Evolutionary conservation across 495 filamentous ascomycete species (phyloP).

Genomic region (Daldinia grandis): DNA sequence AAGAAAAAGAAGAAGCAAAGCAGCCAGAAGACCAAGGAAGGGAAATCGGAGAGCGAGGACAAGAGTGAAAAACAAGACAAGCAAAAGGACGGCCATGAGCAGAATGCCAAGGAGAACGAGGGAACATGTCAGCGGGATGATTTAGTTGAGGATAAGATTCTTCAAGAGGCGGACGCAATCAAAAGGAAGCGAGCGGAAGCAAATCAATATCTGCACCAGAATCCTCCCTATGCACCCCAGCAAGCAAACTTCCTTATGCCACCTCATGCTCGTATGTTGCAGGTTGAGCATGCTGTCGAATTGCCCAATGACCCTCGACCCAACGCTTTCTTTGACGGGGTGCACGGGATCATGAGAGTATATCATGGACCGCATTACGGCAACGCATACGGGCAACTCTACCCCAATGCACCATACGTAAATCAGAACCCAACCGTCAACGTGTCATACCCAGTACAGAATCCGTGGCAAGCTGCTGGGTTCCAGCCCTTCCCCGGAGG

Average conservation of each 20-base stretch:
- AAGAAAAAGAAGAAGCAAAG: constrained; percentile 23
- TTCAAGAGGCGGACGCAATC: background rate
- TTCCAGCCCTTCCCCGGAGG: constrained; percentile 21
- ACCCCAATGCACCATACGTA: constrained; percentile 31
- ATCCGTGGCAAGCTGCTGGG: constrained; percentile 39
- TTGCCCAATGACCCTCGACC: constrained; percentile 54
- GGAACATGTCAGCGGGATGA: background rate
- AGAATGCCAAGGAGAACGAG: constrained; percentile 7
- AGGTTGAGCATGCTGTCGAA: constrained; percentile 56
- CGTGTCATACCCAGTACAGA: constrained; percentile 39
- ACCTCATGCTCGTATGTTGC: constrained; percentile 48
- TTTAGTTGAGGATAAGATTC: background rate
- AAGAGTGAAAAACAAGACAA: constrained; percentile 23
- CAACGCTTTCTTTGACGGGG: constrained; percentile 59
- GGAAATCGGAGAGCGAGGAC: background rate
- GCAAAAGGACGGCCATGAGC: background rate
- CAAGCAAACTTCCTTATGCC: constrained; percentile 49
- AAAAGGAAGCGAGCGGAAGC: background rate
- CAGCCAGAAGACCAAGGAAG: background rate
- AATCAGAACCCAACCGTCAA: constrained; percentile 29
- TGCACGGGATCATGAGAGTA: constrained; percentile 52
- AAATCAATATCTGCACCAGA: constrained; percentile 1
- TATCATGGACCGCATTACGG: constrained; percentile 61
- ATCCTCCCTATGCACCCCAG: background rate
- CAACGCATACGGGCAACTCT: constrained; percentile 47